Evolutionary conservation across 2,329 filamentous ascomycete genomes (phyloP).

Genomic region (Aspergillus felis): DNA sequence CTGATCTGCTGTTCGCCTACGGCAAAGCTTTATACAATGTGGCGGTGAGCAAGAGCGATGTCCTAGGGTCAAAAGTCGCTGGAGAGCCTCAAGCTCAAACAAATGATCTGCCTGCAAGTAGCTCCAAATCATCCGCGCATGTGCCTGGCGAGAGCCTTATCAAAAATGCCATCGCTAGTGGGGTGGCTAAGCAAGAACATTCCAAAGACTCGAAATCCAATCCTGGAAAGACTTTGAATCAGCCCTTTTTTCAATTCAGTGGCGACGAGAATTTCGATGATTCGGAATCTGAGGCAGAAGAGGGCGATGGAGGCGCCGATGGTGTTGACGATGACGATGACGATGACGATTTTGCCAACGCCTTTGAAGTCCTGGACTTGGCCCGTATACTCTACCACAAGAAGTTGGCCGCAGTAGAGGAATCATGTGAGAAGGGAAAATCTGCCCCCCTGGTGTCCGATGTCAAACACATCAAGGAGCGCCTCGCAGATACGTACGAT

Average conservation of each 20-base stretch:
- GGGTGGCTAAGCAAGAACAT: constrained; percentile 12
- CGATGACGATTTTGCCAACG: constrained; percentile 61
- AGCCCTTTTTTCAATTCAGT: constrained; percentile 84
- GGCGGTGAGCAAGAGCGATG: constrained; percentile 89
- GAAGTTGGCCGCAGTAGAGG: constrained; percentile 50
- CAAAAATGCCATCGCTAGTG: constrained; percentile 23
- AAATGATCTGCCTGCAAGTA: constrained; percentile 43
- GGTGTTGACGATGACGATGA: constrained; percentile 59
- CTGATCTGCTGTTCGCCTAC: constrained; percentile 90
- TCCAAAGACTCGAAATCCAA: constrained; percentile 13
- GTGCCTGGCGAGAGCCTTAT: constrained; percentile 20
- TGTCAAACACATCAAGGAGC: constrained; percentile 68
- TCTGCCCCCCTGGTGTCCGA: constrained; percentile 38
- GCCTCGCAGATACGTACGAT: constrained; percentile 88
- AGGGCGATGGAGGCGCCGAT: constrained; percentile 40
- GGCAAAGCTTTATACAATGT: constrained; percentile 92
- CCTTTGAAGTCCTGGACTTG: constrained; percentile 61
- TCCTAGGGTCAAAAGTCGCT: constrained; percentile 77
- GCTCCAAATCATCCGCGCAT: constrained; percentile 26
- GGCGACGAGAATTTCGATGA: constrained; percentile 92
- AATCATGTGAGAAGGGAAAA: constrained; percentile 48
- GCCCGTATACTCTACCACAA: constrained; percentile 57
- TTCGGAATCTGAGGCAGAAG: constrained; percentile 58
- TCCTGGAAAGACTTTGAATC: constrained; percentile 20
- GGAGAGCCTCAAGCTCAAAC: constrained; percentile 54